Conservation (phyloP, 768 basidiomycete species). For the Leccinum imitatum region DNA sequence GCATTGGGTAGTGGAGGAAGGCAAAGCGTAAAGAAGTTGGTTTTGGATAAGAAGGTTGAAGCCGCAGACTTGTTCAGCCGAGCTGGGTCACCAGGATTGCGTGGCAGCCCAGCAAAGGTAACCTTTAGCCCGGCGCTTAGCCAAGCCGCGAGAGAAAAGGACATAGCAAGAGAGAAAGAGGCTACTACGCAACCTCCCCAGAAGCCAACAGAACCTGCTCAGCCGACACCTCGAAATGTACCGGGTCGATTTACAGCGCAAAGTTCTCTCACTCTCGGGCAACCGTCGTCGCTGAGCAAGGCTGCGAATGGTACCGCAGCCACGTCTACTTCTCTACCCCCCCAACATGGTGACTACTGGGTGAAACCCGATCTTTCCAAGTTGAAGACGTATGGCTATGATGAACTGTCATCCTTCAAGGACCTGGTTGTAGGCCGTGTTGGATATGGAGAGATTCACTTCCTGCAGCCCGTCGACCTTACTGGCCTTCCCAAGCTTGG, state of each 20-base stretch:
- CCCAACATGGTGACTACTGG: constrained; percentile 90
- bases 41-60: constrained; percentile 82
- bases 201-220: constrained; percentile 22
- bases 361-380: constrained; percentile 74
- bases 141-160: constrained; percentile 73
- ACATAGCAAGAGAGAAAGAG: constrained; percentile 45
- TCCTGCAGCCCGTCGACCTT: constrained; percentile 82
- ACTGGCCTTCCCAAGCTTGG: constrained; percentile 79
- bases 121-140: constrained; percentile 75
- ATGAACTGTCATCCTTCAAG: constrained; percentile 69
- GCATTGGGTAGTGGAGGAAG: constrained; percentile 66
- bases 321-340: constrained; percentile 35
- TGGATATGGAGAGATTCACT: constrained; percentile 84
- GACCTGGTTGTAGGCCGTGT: constrained; percentile 87
- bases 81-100: constrained; percentile 36
- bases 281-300: constrained; percentile 30
- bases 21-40: constrained; percentile 90
- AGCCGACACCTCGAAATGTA: constrained; percentile 40
- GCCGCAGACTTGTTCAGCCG: constrained; percentile 67
- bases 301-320: constrained; percentile 25
- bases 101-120: constrained; percentile 44
- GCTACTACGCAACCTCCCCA: constrained; percentile 22
- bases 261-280: constrained; percentile 30
- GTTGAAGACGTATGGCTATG: constrained; percentile 69
- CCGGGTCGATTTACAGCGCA: constrained; percentile 44